Base-by-base conservation (phyloP, 352 stramenopile species). In the Phytophthora multivora region DNA sequence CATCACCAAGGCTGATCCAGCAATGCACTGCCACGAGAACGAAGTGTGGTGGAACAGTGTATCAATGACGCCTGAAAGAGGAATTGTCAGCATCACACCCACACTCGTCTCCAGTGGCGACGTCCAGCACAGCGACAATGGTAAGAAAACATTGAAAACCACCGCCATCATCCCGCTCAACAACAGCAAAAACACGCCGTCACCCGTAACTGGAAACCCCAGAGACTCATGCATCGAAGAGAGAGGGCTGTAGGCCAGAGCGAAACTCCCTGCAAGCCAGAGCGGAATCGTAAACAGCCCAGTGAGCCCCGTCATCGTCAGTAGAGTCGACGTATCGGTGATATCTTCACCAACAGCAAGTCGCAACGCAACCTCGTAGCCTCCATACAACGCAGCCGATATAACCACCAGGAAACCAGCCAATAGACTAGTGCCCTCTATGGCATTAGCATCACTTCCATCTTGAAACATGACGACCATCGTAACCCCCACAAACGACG, bases 31-130 rank as follows among this genome's bases (percentile, higher is more conserved):
- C 63, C 51, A 69, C 3, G 72, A 77, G 42, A 87, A 84, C 3
- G 59, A 35, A 0, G 72, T 79, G 33, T 71, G 55, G 52, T 87
- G 71, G 38, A 87, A 33, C 26, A 74, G 19, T 1, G 64, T 69
- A 48, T 84, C 77, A n/a, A 81, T 51, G 1, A 80, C 19, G 5
- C 62, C 75, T 7, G 77, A 80, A 31, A 87, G 64, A 3, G 77
- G 77, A 41, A 87, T 87, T 15, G 75, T 84, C 49, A 87, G 64
- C 77, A 87, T 84, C 40, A 75, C 82, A 6, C 69, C 73, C 25
- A 84, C 77, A 40, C 71, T 81, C 18, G 77, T 84, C 55, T 84
- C 75, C 19, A 87, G 48, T 11, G 77, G 77, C 19, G 78, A 81
- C 38, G 78, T 85, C 78, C 75, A 87, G 56, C 58, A 73, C 23